Evolutionary conservation across 495 filamentous ascomycete species (phyloP).

Genomic region (Filosporella fistucella): DNA sequence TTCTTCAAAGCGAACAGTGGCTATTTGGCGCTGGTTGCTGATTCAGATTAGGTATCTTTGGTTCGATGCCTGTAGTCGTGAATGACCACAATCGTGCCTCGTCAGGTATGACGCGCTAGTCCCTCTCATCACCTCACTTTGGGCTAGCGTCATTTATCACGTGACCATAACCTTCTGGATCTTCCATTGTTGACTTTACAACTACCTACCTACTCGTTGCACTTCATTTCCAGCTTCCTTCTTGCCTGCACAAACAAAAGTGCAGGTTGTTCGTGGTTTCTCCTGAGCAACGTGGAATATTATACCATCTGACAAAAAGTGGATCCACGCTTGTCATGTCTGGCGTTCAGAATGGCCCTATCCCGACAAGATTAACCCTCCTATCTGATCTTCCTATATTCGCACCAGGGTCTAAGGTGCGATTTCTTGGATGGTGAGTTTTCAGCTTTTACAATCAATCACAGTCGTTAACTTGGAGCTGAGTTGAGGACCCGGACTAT

Average conservation of each 20-base stretch:
- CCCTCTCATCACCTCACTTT: background rate
- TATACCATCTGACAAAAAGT: no score
- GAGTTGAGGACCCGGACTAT: no score
- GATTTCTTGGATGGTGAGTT: conserved; percentile 87
- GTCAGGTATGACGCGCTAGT: conserved; percentile 16
- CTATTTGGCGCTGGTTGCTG: background rate
- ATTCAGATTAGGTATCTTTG: conserved; percentile 1
- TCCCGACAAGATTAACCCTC: conserved; percentile 13
- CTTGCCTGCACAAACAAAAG: no score
- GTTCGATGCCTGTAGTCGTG: conserved; percentile 11
- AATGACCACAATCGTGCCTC: conserved; percentile 1
- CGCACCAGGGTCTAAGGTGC: conserved; percentile 65
- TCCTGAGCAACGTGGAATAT: no score
- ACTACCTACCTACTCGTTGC: no score
- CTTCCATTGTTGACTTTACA: no score
- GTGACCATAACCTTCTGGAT: background rate
- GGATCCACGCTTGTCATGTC: conserved; percentile 5
- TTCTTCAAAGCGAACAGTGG: no score
- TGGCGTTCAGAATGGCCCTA: conserved; percentile 19
- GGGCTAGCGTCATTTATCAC: conserved; percentile 1
- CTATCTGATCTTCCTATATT: conserved; percentile 19
- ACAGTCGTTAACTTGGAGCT: no score
- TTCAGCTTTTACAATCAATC: no score
- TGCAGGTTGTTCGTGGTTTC: no score
- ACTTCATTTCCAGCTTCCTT: no score